These are phyloP conservation scores for Acanthochlamys bracteata DNA, from an alignment of 106 monocot genomes.

Conservation along the genomic window DNA sequence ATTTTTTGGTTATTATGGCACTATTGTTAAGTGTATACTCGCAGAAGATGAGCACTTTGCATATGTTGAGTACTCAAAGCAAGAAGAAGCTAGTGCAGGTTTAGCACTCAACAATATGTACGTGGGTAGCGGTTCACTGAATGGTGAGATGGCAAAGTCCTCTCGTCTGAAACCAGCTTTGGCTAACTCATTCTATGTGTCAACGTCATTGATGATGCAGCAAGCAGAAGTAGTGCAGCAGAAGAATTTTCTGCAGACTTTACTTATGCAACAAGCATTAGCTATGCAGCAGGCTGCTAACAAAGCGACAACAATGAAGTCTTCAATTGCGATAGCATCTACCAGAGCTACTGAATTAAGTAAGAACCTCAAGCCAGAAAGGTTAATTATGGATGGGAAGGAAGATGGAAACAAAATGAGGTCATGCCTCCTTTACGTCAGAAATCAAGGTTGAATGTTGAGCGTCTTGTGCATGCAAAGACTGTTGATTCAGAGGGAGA, in stretches of 20 bases:
- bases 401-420: constrained; percentile 52
- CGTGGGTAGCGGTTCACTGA: constrained; percentile 86
- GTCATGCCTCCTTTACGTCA: too few relatives aligned
- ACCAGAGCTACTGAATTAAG: constrained; percentile 96
- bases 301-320: constrained; percentile 95
- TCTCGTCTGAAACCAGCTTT: constrained; percentile 52
- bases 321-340: constrained; percentile 90
- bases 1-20: constrained; percentile 92
- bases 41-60: constrained; percentile 96
- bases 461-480: not conserved
- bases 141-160: constrained; percentile 98
- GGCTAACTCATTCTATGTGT: constrained; percentile 24
- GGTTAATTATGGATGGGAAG: constrained; percentile 40
- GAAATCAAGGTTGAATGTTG: too few relatives aligned
- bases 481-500: constrained; percentile 8
- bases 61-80: constrained; percentile 84
- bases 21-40: constrained; percentile 79
- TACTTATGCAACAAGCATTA: constrained; percentile 87
- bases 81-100: constrained; percentile 84
- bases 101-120: constrained; percentile 89
- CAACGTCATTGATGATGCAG: constrained; percentile 88
- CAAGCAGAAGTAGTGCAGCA: constrained; percentile 95
- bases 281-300: constrained; percentile 87
- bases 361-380: constrained; percentile 80
- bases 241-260: constrained; percentile 98